Base-by-base conservation (phyloP, 2,329 filamentous ascomycete genomes). In the Fusarium beomiforme region DNA sequence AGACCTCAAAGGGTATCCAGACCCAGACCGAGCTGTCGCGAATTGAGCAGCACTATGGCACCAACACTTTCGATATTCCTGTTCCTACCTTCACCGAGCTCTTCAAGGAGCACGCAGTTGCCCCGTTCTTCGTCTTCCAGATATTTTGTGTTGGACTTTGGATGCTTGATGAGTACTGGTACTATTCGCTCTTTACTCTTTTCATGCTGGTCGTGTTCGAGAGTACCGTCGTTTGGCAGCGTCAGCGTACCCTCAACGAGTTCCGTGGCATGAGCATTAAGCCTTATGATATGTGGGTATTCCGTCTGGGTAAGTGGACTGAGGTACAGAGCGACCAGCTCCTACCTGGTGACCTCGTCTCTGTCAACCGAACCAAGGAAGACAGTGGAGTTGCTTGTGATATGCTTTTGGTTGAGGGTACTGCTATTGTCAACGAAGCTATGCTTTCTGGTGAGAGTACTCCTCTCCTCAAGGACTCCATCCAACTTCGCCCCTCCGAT, bases 101-200 rank as follows among this genome's bases (percentile, higher is more conserved):
- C 53, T 99, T 97, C 88, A 93, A 97, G 82, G 96, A 99, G 82
- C 97, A 99, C 81, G 95, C 97, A 26, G 97, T 99, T 24, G 97
- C 97, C 24, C 96, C 96, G 8, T 99, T 99, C 86, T 99, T 99
- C 83, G 95, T 99, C 70, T 99, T 99, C 84, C 96, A 99, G 86
- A 87, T 99, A 68, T 99, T 99, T 85, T 99, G 97, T 77, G 96
- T 99, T 64, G 97, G 96, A 19, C 85, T 99, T 67, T 99, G 96
- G 96, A 93, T 98, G 91, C 85, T 99, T 79, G 96, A 99, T 79
- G 97, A 99, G 83, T 99, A 98, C 84, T 99, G 97, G 96, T 99
- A 99, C 86, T 99, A 99, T 84, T 98, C 96, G 68, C 89, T 99
- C 23, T 99, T 99, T 83, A 99, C 97, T 1, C 90, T 99, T 24